These are phyloP conservation scores for Scytalidium lignicola DNA, from an alignment of 2,329 filamentous ascomycete species.

Conservation along the genomic window DNA sequence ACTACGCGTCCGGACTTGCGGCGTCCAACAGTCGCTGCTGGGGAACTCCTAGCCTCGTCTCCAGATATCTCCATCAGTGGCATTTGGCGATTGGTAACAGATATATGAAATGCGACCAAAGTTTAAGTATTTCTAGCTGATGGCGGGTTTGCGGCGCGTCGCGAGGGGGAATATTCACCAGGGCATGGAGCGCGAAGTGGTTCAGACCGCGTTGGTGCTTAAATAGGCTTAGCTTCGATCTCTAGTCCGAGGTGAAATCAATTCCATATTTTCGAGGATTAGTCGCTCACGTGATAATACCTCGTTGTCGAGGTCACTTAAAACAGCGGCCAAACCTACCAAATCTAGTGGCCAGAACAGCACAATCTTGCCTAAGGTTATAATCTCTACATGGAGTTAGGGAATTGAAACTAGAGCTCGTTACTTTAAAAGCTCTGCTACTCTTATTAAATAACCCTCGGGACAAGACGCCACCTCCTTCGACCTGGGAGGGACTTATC, in stretches of 20 bases:
- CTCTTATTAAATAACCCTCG: too few species aligned
- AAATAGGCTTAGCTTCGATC: neutral
- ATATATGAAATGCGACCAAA: constrained; percentile 18
- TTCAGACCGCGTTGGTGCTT: neutral
- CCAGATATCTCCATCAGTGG: constrained; percentile 47
- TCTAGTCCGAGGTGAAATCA: too few species aligned
- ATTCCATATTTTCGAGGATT: too few species aligned
- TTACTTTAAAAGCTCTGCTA: too few species aligned
- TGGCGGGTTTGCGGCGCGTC: constrained; percentile 46
- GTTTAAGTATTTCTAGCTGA: neutral
- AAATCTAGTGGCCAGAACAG: too few species aligned
- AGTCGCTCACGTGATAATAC: too few species aligned
- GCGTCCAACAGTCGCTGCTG: constrained; percentile 44
- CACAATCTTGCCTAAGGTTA: too few species aligned
- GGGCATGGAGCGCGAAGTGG: constrained; percentile 18
- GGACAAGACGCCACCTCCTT: too few species aligned
- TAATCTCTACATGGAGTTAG: too few species aligned
- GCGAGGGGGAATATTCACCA: constrained; percentile 41
- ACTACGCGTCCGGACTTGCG: constrained; percentile 67
- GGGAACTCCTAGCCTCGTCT: constrained; percentile 49
- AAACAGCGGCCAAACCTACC: too few species aligned
- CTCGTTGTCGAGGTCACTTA: too few species aligned
- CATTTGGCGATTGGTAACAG: constrained; percentile 37
- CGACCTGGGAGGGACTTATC: neutral
- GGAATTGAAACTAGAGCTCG: too few species aligned